phyloP scores from a whole-genome alignment of 257 asterid species.

The Paulownia fortunei region DNA sequence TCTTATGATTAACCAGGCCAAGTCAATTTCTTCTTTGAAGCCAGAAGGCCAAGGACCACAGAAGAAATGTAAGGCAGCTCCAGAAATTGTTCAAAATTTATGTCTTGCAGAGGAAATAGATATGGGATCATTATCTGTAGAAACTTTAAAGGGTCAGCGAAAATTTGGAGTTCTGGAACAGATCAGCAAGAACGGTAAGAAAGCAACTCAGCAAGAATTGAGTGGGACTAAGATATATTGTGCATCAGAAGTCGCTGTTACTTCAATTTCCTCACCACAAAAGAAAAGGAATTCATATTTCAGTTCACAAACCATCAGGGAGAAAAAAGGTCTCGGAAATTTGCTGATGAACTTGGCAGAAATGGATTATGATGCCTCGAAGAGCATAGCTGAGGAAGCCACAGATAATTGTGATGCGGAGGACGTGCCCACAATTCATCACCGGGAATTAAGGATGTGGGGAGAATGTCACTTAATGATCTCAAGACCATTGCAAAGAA shows the following conservation, averaged over 20 bases:
- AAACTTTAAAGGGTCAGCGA: slow-evolving; percentile 25
- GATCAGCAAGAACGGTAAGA: slow-evolving; percentile 15
- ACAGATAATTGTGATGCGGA: not conserved
- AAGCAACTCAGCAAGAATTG: slow-evolving; percentile 16
- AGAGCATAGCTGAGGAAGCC: slow-evolving; percentile 10
- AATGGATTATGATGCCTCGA: not conserved
- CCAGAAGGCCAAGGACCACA: slow-evolving; percentile 29
- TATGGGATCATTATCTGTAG: slow-evolving; percentile 22
- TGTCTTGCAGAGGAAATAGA: slow-evolving; percentile 34
- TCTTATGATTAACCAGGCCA: slow-evolving; percentile 11
- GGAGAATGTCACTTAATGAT: slow-evolving; percentile 20
- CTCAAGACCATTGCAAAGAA: slow-evolving; percentile 51
- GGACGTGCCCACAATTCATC: not conserved
- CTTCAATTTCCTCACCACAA: slow-evolving; percentile 24
- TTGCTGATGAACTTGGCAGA: slow-evolving; percentile 24
- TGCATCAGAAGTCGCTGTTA: slow-evolving; percentile 13
- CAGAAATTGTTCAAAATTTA: too few species aligned
- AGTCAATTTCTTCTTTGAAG: slow-evolving; percentile 21
- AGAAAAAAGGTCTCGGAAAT: slow-evolving; percentile 17
- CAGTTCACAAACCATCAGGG: slow-evolving; percentile 2
- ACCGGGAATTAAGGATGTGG: not conserved
- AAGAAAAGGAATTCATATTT: slow-evolving; percentile 18
- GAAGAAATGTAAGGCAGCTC: slow-evolving; percentile 11
- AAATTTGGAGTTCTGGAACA: slow-evolving; percentile 1
- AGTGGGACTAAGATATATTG: slow-evolving; percentile 24